Evolutionary conservation across 345 rosid species (phyloP).

Genomic region (Salix udensis): DNA sequence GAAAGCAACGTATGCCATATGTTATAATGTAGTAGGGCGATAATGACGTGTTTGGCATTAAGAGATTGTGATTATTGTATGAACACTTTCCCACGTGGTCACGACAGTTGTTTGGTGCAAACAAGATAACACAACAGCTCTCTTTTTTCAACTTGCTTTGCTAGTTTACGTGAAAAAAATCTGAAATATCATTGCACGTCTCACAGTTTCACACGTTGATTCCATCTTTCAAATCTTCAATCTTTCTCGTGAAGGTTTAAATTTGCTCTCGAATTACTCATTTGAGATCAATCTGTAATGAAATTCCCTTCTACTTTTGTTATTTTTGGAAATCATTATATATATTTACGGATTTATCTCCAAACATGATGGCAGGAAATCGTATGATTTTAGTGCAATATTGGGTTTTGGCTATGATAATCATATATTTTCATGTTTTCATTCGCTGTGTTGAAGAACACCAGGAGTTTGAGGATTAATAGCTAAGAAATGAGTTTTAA

Average conservation of each 20-base stretch:
- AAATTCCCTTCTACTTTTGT: not conserved
- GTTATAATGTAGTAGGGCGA: not conserved
- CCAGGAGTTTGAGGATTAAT: too few relatives aligned
- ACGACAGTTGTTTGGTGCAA: conserved; percentile 18
- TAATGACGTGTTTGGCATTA: not conserved
- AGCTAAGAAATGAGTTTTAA: too few relatives aligned
- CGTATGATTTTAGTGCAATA: too few relatives aligned
- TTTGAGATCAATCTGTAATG: not conserved
- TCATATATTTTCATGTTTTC: too few relatives aligned
- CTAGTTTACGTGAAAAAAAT: conserved; percentile 13
- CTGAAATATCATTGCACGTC: not conserved
- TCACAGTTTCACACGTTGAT: conserved; percentile 15
- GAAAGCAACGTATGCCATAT: not conserved
- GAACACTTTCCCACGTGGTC: not conserved
- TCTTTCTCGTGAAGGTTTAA: conserved; percentile 8
- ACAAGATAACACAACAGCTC: conserved; percentile 20
- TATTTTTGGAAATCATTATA: too few relatives aligned
- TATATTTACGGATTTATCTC: too few relatives aligned
- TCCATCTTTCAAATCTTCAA: conserved; percentile 15
- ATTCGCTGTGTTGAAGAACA: too few relatives aligned
- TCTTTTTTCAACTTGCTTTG: conserved; percentile 1
- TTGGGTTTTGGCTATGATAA: too few relatives aligned
- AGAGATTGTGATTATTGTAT: not conserved
- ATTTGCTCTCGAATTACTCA: not conserved
- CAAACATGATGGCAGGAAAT: too few relatives aligned